Base-by-base conservation (phyloP, 1,139 yeast species). In the Kluyveromyces sp. region DNA sequence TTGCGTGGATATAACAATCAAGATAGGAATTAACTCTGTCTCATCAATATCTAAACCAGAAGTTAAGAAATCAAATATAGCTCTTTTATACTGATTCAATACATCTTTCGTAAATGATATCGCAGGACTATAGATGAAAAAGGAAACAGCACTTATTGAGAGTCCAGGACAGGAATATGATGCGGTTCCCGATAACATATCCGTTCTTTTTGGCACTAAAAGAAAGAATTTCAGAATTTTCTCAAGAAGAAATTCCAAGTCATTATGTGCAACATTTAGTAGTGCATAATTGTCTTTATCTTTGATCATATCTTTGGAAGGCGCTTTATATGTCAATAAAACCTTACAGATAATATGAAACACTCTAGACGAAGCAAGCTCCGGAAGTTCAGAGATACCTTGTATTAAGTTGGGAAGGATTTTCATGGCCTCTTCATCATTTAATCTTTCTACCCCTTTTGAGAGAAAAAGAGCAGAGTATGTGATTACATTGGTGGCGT, bases 101-200 rank as follows among this genome's bases (percentile, higher is more conserved):
- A 75, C 79, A 0, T 72, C 71, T 2, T 76, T 68, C 39, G 74
- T 75, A 57, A 75, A 79, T 0, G 74, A 60, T 0, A 80, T 77
- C 10, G 90, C 88, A 4, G 94, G 87, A 51, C 78, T 78, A 45
- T 73, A 73, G 0, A 87, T 81, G 56, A 87, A 77, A 57, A 79
- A 85, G 0, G 75, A 61, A 32, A 74, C 72, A 47, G 83, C 87
- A 0, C 63, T 61, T 0, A 71, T 61, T 27, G 80, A 71, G 48
- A 88, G 66, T 0, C 96, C 95, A 0, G 92, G 86, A 45, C 78
- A 71, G 45, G 74, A 52, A 53, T 66, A 66, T 7, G 71, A 70
- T 48, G 65, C 65, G 31, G 75, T 73, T 15, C 71, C 67, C 4
- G 54, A 50, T 10, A 15, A 15, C 21, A 15, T 15, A 15, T 67